Conservation (phyloP, 1,284 basidiomycete genomes). For the Naganishia sp. region DNA sequence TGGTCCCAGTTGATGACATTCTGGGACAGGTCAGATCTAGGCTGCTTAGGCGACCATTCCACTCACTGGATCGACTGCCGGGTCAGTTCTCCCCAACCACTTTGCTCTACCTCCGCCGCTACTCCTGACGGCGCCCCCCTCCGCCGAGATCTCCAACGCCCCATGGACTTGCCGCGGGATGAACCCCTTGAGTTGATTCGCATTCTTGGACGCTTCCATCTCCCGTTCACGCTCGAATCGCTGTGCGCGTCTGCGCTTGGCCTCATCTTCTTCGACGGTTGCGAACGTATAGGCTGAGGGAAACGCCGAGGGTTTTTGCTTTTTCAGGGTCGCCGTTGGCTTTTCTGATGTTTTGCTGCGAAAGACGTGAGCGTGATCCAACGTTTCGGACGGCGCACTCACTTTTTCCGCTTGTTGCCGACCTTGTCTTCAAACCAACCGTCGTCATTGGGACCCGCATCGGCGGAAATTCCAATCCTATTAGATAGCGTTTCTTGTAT, state of each 20-base stretch:
- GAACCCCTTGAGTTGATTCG: conserved; percentile 23
- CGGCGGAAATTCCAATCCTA: conserved; percentile 6
- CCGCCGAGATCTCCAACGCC: conserved; percentile 20
- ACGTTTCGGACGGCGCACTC: background rate
- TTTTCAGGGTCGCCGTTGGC: conserved; percentile 8
- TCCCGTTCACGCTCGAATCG: conserved; percentile 38
- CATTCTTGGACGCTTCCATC: conserved; percentile 31
- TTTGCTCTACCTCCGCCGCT: conserved; percentile 70
- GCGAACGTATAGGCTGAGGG: conserved; percentile 30
- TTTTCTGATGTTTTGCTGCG: conserved; percentile 1
- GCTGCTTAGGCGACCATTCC: background rate
- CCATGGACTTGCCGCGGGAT: conserved; percentile 18
- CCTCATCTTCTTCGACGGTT: conserved; percentile 35
- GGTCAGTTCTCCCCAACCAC: conserved; percentile 54
- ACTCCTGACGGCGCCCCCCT: conserved; percentile 24
- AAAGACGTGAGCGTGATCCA: background rate
- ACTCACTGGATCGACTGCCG: conserved; percentile 56
- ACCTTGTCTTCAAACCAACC: conserved; percentile 26
- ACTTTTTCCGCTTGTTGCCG: conserved; percentile 23
- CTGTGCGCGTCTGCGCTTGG: conserved; percentile 34
- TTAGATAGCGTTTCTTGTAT: conserved; percentile 7
- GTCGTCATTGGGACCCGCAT: conserved; percentile 11
- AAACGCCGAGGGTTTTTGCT: conserved; percentile 8
- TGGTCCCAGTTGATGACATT: conserved; percentile 97
- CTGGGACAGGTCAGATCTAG: conserved; percentile 54